Evolutionary conservation across 2,329 filamentous ascomycete genomes (phyloP).

Genomic region (Stemphylium beticola): DNA sequence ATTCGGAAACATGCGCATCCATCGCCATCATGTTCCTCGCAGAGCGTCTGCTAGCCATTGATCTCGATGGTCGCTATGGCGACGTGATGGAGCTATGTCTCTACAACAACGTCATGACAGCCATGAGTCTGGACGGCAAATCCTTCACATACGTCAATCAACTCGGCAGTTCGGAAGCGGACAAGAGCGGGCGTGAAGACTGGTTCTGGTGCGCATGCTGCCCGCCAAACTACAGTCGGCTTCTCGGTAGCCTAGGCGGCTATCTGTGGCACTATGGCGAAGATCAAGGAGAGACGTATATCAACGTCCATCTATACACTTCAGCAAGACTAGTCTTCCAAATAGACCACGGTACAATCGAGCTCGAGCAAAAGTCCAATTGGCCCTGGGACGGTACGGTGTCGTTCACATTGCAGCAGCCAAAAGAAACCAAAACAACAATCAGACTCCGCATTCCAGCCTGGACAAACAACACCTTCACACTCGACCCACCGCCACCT

Average conservation of each 20-base stretch:
- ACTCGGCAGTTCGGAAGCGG: constrained; percentile 59
- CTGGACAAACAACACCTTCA: not conserved
- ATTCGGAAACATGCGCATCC: constrained; percentile 63
- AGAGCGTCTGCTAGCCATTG: constrained; percentile 41
- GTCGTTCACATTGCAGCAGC: not conserved
- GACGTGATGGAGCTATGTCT: constrained; percentile 68
- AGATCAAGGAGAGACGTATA: not conserved
- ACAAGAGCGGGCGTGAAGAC: constrained; percentile 58
- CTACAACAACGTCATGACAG: constrained; percentile 66
- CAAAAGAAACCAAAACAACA: not conserved
- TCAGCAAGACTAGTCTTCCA: not conserved
- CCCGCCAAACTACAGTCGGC: constrained; percentile 16
- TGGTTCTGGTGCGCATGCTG: constrained; percentile 60
- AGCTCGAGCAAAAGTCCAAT: not conserved
- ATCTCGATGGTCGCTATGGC: constrained; percentile 60
- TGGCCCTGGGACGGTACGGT: not conserved
- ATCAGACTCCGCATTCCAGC: not conserved
- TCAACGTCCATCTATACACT: not conserved
- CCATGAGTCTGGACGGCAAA: constrained; percentile 62
- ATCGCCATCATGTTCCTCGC: constrained; percentile 18
- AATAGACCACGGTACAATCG: not conserved
- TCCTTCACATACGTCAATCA: constrained; percentile 69
- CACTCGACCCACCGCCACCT: not conserved
- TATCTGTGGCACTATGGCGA: constrained; percentile 16
- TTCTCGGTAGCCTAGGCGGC: constrained; percentile 15